Evolutionary conservation across 208 protist species (phyloP).

Genomic region (Leishmania martiniquensis): DNA sequence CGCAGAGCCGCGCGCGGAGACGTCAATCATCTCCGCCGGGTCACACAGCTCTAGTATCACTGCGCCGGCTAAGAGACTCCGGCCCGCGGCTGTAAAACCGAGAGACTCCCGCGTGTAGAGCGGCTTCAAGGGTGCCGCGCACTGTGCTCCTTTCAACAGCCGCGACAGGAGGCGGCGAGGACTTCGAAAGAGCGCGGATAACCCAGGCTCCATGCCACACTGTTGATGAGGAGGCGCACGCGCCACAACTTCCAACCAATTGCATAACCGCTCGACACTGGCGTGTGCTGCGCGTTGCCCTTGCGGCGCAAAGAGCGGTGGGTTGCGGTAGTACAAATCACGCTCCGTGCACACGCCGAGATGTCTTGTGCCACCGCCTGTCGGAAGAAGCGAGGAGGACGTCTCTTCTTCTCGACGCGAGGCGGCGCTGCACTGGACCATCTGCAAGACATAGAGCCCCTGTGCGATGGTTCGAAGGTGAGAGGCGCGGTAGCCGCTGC

Average conservation of each 20-base stretch:
- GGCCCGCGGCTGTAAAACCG: constrained; percentile 43
- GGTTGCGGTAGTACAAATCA: constrained; percentile 78
- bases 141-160: neutral
- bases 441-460: constrained; percentile 16
- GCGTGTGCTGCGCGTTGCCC: constrained; percentile 37
- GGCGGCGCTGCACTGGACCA: constrained; percentile 2
- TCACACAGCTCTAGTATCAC: constrained; percentile 30
- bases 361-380: neutral
- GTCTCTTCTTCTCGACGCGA: neutral
- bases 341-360: constrained; percentile 61
- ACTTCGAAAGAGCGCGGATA: constrained; percentile 13
- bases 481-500: constrained; percentile 9
- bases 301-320: constrained; percentile 48
- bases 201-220: neutral
- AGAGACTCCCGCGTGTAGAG: constrained; percentile 55
- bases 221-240: constrained; percentile 6
- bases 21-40: constrained; percentile 14
- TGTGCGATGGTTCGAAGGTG: constrained; percentile 31
- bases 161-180: constrained; percentile 6
- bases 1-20: constrained; percentile 6
- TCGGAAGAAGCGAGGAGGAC: neutral
- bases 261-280: constrained; percentile 31
- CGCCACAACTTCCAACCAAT: constrained; percentile 31
- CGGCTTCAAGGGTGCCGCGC: neutral
- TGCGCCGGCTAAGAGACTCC: constrained; percentile 41